These are phyloP conservation scores for Vachellia collinsii DNA, from an alignment of 306 rosid genomes.

Conservation along the genomic window DNA sequence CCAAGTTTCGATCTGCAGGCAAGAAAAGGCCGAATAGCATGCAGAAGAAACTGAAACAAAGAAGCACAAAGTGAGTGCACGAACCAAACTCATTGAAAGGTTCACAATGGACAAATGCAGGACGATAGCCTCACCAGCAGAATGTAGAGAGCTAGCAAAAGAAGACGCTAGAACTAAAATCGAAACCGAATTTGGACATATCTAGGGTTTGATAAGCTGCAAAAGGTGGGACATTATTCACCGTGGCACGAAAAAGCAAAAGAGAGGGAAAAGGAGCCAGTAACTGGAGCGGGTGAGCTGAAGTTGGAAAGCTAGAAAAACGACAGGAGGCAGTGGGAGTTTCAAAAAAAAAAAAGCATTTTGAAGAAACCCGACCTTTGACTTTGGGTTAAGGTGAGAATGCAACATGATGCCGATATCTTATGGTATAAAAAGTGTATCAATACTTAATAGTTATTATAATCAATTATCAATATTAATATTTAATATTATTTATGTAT, in stretches of 20 bases:
- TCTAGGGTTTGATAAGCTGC: constrained; percentile 47
- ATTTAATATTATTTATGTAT: no score
- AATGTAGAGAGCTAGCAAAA: constrained; percentile 55
- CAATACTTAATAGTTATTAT: no score
- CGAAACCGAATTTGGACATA: constrained; percentile 33
- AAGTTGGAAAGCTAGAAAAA: constrained; percentile 30
- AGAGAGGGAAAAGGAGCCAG: constrained; percentile 38
- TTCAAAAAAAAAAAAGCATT: background rate
- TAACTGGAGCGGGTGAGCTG: constrained; percentile 40
- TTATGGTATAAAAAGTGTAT: no score
- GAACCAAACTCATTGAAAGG: background rate
- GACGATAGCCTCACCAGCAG: constrained; percentile 23
- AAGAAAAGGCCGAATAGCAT: background rate
- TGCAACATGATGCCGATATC: no score
- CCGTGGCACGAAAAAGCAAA: constrained; percentile 47
- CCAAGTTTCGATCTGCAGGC: constrained; percentile 34
- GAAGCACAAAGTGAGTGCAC: constrained; percentile 8
- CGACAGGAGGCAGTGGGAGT: constrained; percentile 13
- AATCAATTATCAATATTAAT: no score
- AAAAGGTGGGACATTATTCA: constrained; percentile 39
- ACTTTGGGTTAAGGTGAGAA: no score
- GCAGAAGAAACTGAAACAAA: constrained; percentile 22
- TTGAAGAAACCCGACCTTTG: no score
- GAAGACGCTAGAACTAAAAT: constrained; percentile 30
- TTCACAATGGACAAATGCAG: background rate